These are phyloP conservation scores for Globisporangium viniferum DNA, from an alignment of 352 stramenopile species.

Conservation along the genomic window DNA sequence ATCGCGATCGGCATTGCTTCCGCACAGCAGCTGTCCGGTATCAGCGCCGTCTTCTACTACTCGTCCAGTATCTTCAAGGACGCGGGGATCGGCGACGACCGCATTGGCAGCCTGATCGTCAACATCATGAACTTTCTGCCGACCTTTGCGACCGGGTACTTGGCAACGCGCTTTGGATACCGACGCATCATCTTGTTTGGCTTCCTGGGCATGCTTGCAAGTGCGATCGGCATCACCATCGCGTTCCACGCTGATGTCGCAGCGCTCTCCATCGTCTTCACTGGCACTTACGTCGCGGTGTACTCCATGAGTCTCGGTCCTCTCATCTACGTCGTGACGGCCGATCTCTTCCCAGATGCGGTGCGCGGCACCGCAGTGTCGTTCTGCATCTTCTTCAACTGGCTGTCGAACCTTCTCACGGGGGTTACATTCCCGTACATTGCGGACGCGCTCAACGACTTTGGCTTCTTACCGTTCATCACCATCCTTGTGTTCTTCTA, in stretches of 20 bases:
- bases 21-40: slow-evolving; percentile 52
- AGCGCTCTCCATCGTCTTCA: slow-evolving; percentile 48
- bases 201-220: slow-evolving; percentile 45
- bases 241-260: slow-evolving; percentile 24
- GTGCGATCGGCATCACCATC: slow-evolving; percentile 43
- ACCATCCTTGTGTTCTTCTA: slow-evolving; percentile 36
- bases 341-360: slow-evolving; percentile 57
- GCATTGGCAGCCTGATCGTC: slow-evolving; percentile 52
- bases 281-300: slow-evolving; percentile 36
- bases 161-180: slow-evolving; percentile 45
- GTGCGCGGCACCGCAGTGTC: slow-evolving; percentile 42
- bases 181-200: slow-evolving; percentile 44
- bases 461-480: slow-evolving; percentile 53
- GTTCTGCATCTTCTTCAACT: slow-evolving; percentile 51
- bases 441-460: slow-evolving; percentile 32
- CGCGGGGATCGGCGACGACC: slow-evolving; percentile 49
- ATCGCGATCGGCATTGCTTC: slow-evolving; percentile 40
- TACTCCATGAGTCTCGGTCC: slow-evolving; percentile 52
- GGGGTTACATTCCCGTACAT: slow-evolving; percentile 61
- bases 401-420: slow-evolving; percentile 50
- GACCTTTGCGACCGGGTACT: slow-evolving; percentile 33
- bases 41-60: slow-evolving; percentile 77
- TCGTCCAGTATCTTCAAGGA: slow-evolving; percentile 59
- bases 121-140: slow-evolving; percentile 56
- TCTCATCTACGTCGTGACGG: slow-evolving; percentile 46